These are phyloP conservation scores for Coemansia umbellata DNA, from an alignment of 192 early-diverging fungal genomes.

Conservation along the genomic window DNA sequence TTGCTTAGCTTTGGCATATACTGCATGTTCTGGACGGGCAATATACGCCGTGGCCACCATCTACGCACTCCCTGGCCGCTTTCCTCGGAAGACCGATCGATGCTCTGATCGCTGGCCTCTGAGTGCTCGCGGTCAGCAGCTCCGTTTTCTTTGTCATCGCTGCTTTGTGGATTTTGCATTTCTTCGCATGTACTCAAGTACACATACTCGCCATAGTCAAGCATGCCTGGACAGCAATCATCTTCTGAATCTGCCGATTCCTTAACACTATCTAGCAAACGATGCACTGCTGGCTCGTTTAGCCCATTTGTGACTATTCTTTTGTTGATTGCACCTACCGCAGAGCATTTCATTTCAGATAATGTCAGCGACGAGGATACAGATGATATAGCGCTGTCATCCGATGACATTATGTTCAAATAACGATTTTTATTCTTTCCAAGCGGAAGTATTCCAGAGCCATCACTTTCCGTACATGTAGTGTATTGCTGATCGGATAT, in stretches of 20 bases:
- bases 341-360: slow-evolving; percentile 7
- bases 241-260: background rate
- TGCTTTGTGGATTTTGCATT: no score
- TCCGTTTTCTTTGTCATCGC: slow-evolving; percentile 1
- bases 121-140: background rate
- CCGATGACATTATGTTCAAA: no score
- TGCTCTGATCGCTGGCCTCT: background rate
- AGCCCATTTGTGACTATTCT: no score
- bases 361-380: slow-evolving; percentile 23
- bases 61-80: slow-evolving; percentile 9
- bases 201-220: slow-evolving; percentile 34
- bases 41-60: slow-evolving; percentile 41
- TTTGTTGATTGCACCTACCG: no score
- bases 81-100: background rate
- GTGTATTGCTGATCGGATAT: no score
- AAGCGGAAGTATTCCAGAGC: no score
- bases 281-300: no score
- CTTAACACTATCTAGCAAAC: no score
- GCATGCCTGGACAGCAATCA: background rate
- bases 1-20: slow-evolving; percentile 45
- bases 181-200: slow-evolving; percentile 30
- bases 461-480: no score
- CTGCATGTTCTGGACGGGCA: slow-evolving; percentile 47
- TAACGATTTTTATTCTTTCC: no score
- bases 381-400: background rate